Base-by-base conservation (phyloP, 257 asterid genomes). In the Gynochthodes officinalis region DNA sequence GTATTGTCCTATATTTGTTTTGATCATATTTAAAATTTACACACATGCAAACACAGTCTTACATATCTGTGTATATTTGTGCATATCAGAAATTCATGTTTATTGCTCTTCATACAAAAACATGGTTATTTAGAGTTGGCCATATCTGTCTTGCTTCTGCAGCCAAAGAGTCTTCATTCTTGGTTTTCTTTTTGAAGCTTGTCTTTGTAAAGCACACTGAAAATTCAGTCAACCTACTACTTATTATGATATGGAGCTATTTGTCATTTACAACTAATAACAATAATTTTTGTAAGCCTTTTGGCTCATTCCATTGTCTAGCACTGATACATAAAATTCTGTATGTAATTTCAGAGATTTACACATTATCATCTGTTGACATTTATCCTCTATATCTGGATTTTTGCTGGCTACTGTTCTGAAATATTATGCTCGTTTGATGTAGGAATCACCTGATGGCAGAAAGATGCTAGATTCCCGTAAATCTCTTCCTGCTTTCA, bases 371-470 rank as follows among this genome's bases (percentile, higher is more conserved):
- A n/a, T 50, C 49, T 35, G 19, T 28, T 40, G 10, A 28, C 7
- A 23, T 4, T 35, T 25, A 10, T 3, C 19, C 23, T 53, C 16
- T 57, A 25, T 37, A 48, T 49, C 37, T 42, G 32, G 6, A 67
- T 14, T 67, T 16, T 48, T 21, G 1, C 23, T 69, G 4, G 40
- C 54, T 42, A 43, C 32, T 35, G 53, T 59, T 5, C 55, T 67
- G 57, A 69, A 50, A 64, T 30, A 28, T 14, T 64, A 67, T 82
- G 73, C 74, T 70, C 33, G 63, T 71, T 28, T 55, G 63, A 35
- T 46, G 54, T 80, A 94, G 97, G 99, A 89, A 76, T 94, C 98
- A 75, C 97, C 97, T 78, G 98, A 94, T 80, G 99, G 99, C 58
- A 84, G 80, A 80, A 86, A 86, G 72, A 86, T 94, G 96, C 80